Conservation (phyloP, 768 basidiomycete species). For the Coprinopsis strossmayeri region DNA sequence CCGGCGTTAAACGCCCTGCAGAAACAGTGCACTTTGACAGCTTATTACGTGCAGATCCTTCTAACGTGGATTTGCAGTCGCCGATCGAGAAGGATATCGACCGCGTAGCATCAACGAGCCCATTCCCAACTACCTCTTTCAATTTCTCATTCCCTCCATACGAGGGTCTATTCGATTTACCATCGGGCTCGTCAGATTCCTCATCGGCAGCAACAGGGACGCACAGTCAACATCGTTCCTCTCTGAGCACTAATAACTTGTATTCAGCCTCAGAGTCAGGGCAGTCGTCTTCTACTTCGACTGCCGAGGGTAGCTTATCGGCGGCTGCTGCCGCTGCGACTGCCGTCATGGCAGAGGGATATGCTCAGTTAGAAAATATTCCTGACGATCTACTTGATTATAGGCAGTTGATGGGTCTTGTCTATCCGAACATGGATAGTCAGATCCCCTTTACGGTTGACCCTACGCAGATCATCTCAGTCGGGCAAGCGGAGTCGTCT, state of each 20-base stretch:
- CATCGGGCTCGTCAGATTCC: conserved; percentile 23
- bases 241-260: too few relatives aligned
- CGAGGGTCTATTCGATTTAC: conserved; percentile 55
- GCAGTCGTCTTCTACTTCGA: conserved; percentile 22
- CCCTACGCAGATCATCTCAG: conserved; percentile 76
- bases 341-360: conserved; percentile 66
- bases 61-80: conserved; percentile 37
- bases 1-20: conserved; percentile 76
- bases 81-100: conserved; percentile 31
- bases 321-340: conserved; percentile 59
- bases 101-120: conserved; percentile 31
- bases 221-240: conserved; percentile 13
- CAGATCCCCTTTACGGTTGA: conserved; percentile 68
- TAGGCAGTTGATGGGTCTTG: conserved; percentile 58
- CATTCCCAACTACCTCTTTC: conserved; percentile 65
- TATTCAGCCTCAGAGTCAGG: neutral
- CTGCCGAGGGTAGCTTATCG: conserved; percentile 47
- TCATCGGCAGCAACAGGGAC: conserved; percentile 11
- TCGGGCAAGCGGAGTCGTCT: neutral
- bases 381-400: conserved; percentile 50
- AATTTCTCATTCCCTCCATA: conserved; percentile 68
- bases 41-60: conserved; percentile 73
- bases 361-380: conserved; percentile 54
- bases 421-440: conserved; percentile 51
- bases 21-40: conserved; percentile 78